Conservation (phyloP, 768 basidiomycete species). For the Nidula microcarpa region DNA sequence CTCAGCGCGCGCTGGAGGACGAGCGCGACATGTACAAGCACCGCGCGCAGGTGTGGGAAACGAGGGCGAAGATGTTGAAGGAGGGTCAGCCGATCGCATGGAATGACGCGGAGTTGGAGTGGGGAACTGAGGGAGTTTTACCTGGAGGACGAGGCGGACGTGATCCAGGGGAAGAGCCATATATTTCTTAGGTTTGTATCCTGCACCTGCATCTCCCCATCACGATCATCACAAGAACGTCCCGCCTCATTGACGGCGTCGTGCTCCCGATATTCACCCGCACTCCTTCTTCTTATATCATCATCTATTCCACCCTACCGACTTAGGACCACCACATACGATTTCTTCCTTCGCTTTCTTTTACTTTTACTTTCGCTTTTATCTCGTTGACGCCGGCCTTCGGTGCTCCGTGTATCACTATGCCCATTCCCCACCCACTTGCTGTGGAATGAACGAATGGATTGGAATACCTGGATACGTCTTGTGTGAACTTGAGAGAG, state of each 20-base stretch:
- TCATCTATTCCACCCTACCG: no score
- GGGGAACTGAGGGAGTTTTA: conserved; percentile 13
- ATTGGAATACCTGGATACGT: no score
- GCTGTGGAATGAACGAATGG: conserved; percentile 27
- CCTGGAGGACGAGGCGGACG: conserved; percentile 7
- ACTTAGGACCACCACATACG: no score
- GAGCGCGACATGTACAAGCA: conserved; percentile 37
- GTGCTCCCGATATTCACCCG: no score
- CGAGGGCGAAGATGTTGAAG: conserved; percentile 35
- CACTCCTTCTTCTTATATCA: no score
- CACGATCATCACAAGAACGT: no score
- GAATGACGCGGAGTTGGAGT: neutral
- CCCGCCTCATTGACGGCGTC: no score
- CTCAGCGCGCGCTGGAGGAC: conserved; percentile 60
- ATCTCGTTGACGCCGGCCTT: conserved; percentile 13
- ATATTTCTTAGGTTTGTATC: no score
- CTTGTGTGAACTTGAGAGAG: no score
- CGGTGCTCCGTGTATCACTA: conserved; percentile 19
- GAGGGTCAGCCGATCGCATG: conserved; percentile 12
- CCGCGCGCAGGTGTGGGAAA: conserved; percentile 57
- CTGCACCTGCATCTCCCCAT: no score
- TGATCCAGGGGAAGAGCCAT: no score
- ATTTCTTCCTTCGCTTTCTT: neutral
- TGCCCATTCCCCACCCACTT: conserved; percentile 32
- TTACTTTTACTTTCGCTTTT: neutral